Percentiles rank a stretch among this genome's conserved stretches.
phyloP scores from a whole-genome alignment of 768 basidiomycete species.

The Boletus eberwhitei region DNA sequence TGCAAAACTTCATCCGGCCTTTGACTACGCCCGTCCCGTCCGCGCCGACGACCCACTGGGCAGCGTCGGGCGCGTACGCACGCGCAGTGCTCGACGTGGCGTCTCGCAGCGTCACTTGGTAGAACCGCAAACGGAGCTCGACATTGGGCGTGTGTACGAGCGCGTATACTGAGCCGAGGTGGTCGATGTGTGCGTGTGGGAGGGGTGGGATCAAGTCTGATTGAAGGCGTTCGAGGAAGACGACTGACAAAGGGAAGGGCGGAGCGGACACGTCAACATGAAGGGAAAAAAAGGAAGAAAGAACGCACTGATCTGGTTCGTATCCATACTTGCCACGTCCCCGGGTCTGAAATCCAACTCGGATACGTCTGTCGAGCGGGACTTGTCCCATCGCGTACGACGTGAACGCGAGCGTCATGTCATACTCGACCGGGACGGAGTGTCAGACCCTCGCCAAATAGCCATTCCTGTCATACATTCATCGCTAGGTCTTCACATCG shows the following conservation, averaged over 20 bases:
- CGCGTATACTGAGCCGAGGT: conserved; percentile 53
- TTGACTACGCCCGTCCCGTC: conserved; percentile 60
- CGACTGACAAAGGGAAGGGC: conserved; percentile 43
- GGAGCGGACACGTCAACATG: neutral
- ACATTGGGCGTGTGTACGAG: conserved; percentile 57
- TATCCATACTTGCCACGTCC: conserved; percentile 64
- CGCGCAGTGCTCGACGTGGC: conserved; percentile 45
- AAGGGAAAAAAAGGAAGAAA: too few relatives aligned
- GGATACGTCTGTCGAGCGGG: conserved; percentile 48
- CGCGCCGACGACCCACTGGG: conserved; percentile 62
- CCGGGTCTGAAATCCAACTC: conserved; percentile 51
- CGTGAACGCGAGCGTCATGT: conserved; percentile 62
- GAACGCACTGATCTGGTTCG: conserved; percentile 70
- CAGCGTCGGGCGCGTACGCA: conserved; percentile 51
- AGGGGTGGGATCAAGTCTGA: conserved; percentile 46
- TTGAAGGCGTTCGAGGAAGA: conserved; percentile 79
- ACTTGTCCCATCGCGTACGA: conserved; percentile 72
- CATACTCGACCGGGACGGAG: conserved; percentile 77
- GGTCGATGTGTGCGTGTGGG: conserved; percentile 53
- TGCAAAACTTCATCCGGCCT: conserved; percentile 84
- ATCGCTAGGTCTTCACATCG: neutral
- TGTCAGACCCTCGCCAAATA: conserved; percentile 72
- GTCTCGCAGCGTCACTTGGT: conserved; percentile 63
- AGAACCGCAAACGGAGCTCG: conserved; percentile 78
- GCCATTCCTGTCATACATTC: conserved; percentile 55